phyloP scores from a whole-genome alignment of 2,329 filamentous ascomycete species.

The Pseudogymnoascus sp. region DNA sequence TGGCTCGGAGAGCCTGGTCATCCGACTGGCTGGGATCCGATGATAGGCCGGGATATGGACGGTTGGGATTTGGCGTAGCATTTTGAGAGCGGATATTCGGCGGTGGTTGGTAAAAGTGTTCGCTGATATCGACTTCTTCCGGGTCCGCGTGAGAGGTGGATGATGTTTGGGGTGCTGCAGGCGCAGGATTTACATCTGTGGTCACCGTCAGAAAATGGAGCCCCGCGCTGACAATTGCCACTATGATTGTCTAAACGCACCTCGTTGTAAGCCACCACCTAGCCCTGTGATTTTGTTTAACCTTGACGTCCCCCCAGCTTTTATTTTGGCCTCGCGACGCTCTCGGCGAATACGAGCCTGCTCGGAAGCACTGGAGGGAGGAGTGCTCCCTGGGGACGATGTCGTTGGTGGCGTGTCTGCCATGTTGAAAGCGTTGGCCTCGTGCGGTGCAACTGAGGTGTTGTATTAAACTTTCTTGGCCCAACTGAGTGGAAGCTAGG shows the following conservation, averaged over 20 bases:
- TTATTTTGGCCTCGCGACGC: constrained; percentile 70
- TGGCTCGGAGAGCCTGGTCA: constrained; percentile 55
- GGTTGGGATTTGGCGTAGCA: constrained; percentile 20
- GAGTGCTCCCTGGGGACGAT: constrained; percentile 20
- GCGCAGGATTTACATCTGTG: constrained; percentile 19
- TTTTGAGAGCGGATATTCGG: constrained; percentile 33
- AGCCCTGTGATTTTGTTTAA: constrained; percentile 69
- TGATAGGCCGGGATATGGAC: constrained; percentile 19
- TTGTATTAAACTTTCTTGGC: neutral
- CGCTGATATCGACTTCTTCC: constrained; percentile 68
- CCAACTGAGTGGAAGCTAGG: neutral
- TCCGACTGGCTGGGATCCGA: constrained; percentile 30
- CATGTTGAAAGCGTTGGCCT: constrained; percentile 17
- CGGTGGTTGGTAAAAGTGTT: constrained; percentile 57
- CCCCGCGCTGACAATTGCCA: neutral
- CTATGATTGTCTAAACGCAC: constrained; percentile 24
- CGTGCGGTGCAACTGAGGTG: neutral
- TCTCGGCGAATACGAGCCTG: constrained; percentile 71
- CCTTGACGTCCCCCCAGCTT: constrained; percentile 58
- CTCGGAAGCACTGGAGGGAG: constrained; percentile 41
- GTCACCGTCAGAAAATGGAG: constrained; percentile 14
- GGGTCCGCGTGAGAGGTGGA: constrained; percentile 49
- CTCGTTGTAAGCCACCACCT: constrained; percentile 47
- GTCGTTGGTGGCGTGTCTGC: constrained; percentile 21
- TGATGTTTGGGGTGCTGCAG: constrained; percentile 30